Conservation (phyloP, 23 red algal species). For the Gracilariopsis chorda region DNA sequence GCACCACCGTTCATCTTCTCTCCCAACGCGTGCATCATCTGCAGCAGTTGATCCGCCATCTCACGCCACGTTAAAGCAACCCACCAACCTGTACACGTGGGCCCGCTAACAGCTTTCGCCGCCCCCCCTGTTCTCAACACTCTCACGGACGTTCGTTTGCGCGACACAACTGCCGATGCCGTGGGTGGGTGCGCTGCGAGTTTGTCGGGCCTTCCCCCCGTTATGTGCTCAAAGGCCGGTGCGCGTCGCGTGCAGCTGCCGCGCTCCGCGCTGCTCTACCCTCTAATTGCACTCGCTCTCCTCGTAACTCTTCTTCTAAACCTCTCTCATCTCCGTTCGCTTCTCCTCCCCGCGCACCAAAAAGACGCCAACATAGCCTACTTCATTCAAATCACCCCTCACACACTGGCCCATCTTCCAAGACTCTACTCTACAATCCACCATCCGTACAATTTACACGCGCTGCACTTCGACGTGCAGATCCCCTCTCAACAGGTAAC, state of each 20-base stretch:
- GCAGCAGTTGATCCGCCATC: background rate
- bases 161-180: too few relatives aligned
- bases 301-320: background rate
- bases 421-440: constrained; percentile 38
- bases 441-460: constrained; percentile 68
- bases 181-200: too few relatives aligned
- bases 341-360: background rate
- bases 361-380: constrained; percentile 54
- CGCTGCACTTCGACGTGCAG: constrained; percentile 74
- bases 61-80: too few relatives aligned
- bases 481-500: background rate
- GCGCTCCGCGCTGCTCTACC: background rate
- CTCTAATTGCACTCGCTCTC: background rate
- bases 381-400: constrained; percentile 55
- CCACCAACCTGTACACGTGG: too few relatives aligned
- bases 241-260: background rate
- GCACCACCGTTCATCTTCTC: background rate
- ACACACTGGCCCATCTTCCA: constrained; percentile 30
- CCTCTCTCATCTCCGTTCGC: background rate
- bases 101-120: too few relatives aligned
- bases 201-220: too few relatives aligned
- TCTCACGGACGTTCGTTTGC: too few relatives aligned
- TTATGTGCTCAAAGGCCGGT: background rate
- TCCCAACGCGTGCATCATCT: background rate
- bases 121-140: too few relatives aligned